Base-by-base conservation (phyloP, 2,329 filamentous ascomycete species). In the Nannizzia gypsea region DNA sequence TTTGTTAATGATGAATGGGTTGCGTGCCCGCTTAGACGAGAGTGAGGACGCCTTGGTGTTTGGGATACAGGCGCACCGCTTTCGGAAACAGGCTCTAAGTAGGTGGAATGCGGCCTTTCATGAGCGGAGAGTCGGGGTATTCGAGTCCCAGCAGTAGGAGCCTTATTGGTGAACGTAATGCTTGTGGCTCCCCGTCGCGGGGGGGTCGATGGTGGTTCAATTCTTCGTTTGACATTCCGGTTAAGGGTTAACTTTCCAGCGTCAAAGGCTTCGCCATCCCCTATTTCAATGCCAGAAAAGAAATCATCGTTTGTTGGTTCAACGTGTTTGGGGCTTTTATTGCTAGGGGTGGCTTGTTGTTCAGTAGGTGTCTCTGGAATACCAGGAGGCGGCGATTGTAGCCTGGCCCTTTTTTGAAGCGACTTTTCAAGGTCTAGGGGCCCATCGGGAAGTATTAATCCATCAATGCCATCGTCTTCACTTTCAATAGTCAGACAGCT, bases 401-500 rank as follows among this genome's bases (percentile, higher is more conserved):
- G 48, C 2, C 26, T 54, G 20, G 87, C 84, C 63, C 88, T 81
- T 68, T 84, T 85, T 67, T 87, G 85, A 46, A 97, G 77, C 58
- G 90, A 85, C 64, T 90, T 86, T 44, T 83, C 82, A 67, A 97
- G 88, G 72, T 96, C 86, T 58, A 99, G 78, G 20, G 89, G 89
- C 0, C 90, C 91, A 59, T 82, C 81, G 0, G 93, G 93, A 17
- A 97, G 79, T 20, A 96, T 78, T 13, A 99, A 80, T n/a, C 92
- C 92, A 62, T 93, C 89, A 62, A 97, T 82, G 5, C 88, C 87
- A 72, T 97, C 92, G 66, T 96, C 91, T 69, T 96, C 92, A 69
- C 91, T 97, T 76, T 96, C 93, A 8, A 84, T 82, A 1, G 90
- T 96, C 66, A 95, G 85, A 64, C 89, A 93, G 72, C 92, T 97